Evolutionary conservation across 2,329 filamentous ascomycete genomes (phyloP), one percentile per base, ranked within the genome.

Genomic region (Pseudopyricularia cyperi): DNA sequence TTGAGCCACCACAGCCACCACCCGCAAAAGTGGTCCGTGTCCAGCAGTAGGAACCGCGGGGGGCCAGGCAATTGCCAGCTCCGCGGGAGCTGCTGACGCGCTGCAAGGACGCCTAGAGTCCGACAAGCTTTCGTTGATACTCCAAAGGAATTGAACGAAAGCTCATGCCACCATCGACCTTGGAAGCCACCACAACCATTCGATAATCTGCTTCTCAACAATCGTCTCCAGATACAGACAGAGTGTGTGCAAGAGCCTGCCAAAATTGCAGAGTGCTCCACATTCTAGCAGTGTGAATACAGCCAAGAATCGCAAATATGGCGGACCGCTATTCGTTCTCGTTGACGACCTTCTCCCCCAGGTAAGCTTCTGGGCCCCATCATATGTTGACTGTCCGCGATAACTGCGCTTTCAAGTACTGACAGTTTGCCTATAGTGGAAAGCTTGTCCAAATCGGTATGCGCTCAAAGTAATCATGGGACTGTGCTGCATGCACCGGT

Each of bases 301-400:
- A 24, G 39, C 22, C 39, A 44, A 24, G 39, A 44, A 44, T 44
- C 22, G 39, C 53, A 62, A 75, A 59, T 67, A 98, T 98, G 91
- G 91, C 93, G 66, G 93, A 98, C 73, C 81, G 93, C 76, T 98
- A 98, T 73, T 96, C 91, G 52, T 98, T 98, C 83, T 98, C 93
- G 55, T 80, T 98, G 68, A 98, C 93, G 58, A 98, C 93, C 59
- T 98, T 98, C 84, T 97, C 93, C 65, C 93, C 93, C 69, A 98
- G 91, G 93, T 94, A 83, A 71, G 82, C 50, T 44, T 44, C 35
- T 39, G 7, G 26, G 12, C 37, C 37, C 30, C 22, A n/a, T 58
- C 55, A 54, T 56, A 53, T 57, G 53, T 53, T 54, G 50, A 26
- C 12, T n/a, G 24, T 9, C 15, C 17, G 15, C 33, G 34, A 12